Conservation (phyloP, 768 basidiomycete genomes). For the Multifurca ochricompacta region DNA sequence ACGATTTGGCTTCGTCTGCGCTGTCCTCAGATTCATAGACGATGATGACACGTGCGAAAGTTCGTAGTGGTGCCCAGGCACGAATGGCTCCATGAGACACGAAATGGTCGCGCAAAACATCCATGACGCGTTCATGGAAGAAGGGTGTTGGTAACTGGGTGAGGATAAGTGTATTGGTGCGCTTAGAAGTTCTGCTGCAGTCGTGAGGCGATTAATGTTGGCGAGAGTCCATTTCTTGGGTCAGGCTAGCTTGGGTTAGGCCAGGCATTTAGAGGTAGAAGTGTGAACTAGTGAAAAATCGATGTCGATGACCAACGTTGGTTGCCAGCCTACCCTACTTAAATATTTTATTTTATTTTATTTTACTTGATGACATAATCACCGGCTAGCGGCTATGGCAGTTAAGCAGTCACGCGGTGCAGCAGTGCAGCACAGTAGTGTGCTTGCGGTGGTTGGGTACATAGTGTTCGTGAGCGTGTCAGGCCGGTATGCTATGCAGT, state of each 20-base stretch:
- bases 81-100: slow-evolving; percentile 71
- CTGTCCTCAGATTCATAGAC: slow-evolving; percentile 61
- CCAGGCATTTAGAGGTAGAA: slow-evolving; percentile 10
- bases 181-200: slow-evolving; percentile 19
- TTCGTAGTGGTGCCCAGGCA: slow-evolving; percentile 81
- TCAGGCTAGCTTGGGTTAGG: slow-evolving; percentile 12
- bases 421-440: background rate
- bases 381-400: background rate
- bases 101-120: slow-evolving; percentile 67
- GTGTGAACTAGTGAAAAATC: too few relatives aligned
- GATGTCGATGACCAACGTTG: too few relatives aligned
- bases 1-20: slow-evolving; percentile 59
- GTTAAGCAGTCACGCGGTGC: background rate
- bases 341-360: background rate
- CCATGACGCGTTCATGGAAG: slow-evolving; percentile 64
- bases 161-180: slow-evolving; percentile 81
- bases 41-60: slow-evolving; percentile 75
- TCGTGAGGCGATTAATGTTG: slow-evolving; percentile 1
- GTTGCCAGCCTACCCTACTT: background rate
- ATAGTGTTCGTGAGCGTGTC: too few relatives aligned
- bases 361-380: background rate
- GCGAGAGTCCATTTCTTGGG: slow-evolving; percentile 1
- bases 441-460: background rate
- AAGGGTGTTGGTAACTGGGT: slow-evolving; percentile 69
- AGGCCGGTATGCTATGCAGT: too few relatives aligned